Conservation (phyloP, 202 grass and related monocot genomes). For the Panicum hallii region DNA sequence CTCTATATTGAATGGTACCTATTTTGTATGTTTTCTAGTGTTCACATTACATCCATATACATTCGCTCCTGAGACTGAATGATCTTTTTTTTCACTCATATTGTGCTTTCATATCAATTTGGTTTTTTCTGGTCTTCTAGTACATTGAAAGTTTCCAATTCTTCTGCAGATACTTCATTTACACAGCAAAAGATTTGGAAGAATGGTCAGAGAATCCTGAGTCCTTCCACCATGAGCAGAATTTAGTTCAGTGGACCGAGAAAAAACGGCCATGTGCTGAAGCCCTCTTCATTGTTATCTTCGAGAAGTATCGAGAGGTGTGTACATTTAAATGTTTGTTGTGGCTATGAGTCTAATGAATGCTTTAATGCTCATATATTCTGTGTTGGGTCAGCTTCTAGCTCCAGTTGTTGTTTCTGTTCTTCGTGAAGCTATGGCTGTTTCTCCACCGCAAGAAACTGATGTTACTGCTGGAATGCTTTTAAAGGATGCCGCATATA, state of each 20-base stretch:
- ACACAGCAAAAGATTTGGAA: conserved; percentile 93
- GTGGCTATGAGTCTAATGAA: conserved; percentile 25
- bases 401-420: conserved; percentile 90
- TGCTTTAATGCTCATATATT: conserved; percentile 45
- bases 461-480: conserved; percentile 94
- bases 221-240: conserved; percentile 94
- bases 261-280: conserved; percentile 91
- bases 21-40: conserved; percentile 7
- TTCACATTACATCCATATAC: conserved; percentile 14
- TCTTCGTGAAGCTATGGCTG: conserved; percentile 83
- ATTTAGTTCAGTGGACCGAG: conserved; percentile 96
- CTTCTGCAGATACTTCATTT: conserved; percentile 85
- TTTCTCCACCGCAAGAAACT: conserved; percentile 84
- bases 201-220: conserved; percentile 91
- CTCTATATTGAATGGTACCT: not conserved
- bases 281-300: conserved; percentile 96
- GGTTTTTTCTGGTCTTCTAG: conserved; percentile 29
- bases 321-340: conserved; percentile 45
- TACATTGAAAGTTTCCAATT: conserved; percentile 35
- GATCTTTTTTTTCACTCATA: not conserved
- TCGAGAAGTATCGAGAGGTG: conserved; percentile 93
- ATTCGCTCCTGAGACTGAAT: not conserved
- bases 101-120: not conserved
- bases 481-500: conserved; percentile 98
- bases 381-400: conserved; percentile 67